Evolutionary conservation across 495 filamentous ascomycete genomes (phyloP).

Genomic region (Durotheca rogersii): DNA sequence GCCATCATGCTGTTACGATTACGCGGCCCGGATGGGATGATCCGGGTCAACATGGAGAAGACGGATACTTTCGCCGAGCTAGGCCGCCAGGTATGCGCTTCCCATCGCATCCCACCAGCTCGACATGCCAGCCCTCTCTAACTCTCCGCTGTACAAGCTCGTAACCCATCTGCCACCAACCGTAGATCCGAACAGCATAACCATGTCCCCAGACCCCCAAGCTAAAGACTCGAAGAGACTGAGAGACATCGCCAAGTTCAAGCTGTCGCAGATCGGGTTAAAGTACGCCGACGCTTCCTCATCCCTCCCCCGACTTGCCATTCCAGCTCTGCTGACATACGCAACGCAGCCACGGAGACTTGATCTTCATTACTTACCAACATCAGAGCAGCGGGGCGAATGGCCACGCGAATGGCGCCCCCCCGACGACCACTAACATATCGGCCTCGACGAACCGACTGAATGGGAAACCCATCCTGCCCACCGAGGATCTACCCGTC

Average conservation of each 20-base stretch:
- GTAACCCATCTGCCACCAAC: slow-evolving; percentile 52
- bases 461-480: slow-evolving; percentile 75
- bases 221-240: slow-evolving; percentile 73
- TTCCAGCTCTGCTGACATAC: slow-evolving; percentile 22
- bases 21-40: slow-evolving; percentile 67
- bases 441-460: slow-evolving; percentile 59
- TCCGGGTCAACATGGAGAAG: slow-evolving; percentile 64
- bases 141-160: no score
- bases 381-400: slow-evolving; percentile 40
- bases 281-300: slow-evolving; percentile 53
- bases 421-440: slow-evolving; percentile 38
- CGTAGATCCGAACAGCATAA: slow-evolving; percentile 71
- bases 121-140: slow-evolving; percentile 12
- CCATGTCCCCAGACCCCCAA: slow-evolving; percentile 76
- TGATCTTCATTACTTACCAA: slow-evolving; percentile 81
- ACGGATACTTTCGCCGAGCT: slow-evolving; percentile 55
- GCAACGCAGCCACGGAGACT: slow-evolving; percentile 78
- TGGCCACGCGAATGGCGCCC: slow-evolving; percentile 40
- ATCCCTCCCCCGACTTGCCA: background rate
- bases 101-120: background rate
- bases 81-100: slow-evolving; percentile 47
- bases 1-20: slow-evolving; percentile 66
- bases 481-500: slow-evolving; percentile 65
- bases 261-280: slow-evolving; percentile 69
- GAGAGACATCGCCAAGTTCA: slow-evolving; percentile 62